Evolutionary conservation across 768 basidiomycete species (phyloP).

Genomic region (Tylopilus cervinicoccineus): DNA sequence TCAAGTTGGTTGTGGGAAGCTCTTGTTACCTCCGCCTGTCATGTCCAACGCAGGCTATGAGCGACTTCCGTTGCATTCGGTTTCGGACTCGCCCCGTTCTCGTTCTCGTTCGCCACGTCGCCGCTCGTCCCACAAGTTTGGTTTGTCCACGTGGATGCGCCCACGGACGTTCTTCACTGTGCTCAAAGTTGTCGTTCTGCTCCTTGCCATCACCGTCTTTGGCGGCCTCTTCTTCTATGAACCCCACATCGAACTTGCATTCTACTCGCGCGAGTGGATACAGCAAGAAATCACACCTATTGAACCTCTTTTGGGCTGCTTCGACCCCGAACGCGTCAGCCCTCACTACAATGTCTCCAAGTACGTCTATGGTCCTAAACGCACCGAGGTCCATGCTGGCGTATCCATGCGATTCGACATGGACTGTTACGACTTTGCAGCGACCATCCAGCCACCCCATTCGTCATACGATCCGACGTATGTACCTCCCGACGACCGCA

Average conservation of each 20-base stretch:
- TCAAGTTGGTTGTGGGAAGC: background rate
- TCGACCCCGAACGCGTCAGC: slow-evolving; percentile 56
- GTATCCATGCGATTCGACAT: slow-evolving; percentile 72
- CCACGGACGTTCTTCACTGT: slow-evolving; percentile 36
- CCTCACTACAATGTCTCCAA: slow-evolving; percentile 64
- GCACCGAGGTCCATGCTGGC: slow-evolving; percentile 76
- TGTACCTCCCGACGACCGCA: slow-evolving; percentile 38
- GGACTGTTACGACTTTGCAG: slow-evolving; percentile 93
- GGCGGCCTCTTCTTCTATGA: slow-evolving; percentile 63
- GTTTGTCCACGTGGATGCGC: slow-evolving; percentile 23
- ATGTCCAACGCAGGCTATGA: slow-evolving; percentile 44
- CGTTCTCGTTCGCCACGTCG: slow-evolving; percentile 24
- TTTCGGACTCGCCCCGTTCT: slow-evolving; percentile 28
- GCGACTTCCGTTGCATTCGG: slow-evolving; percentile 48
- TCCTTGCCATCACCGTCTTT: slow-evolving; percentile 36
- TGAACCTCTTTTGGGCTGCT: slow-evolving; percentile 69
- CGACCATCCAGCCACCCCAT: slow-evolving; percentile 55
- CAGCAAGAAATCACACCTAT: slow-evolving; percentile 63
- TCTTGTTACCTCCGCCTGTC: background rate
- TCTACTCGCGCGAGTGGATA: slow-evolving; percentile 78
- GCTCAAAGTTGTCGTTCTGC: slow-evolving; percentile 44
- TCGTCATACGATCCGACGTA: slow-evolving; percentile 2
- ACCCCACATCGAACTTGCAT: slow-evolving; percentile 79
- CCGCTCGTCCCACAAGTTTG: slow-evolving; percentile 26
- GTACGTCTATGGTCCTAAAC: slow-evolving; percentile 58